Evolutionary conservation across 345 rosid species (phyloP).

Genomic region (Ceriops tagal): DNA sequence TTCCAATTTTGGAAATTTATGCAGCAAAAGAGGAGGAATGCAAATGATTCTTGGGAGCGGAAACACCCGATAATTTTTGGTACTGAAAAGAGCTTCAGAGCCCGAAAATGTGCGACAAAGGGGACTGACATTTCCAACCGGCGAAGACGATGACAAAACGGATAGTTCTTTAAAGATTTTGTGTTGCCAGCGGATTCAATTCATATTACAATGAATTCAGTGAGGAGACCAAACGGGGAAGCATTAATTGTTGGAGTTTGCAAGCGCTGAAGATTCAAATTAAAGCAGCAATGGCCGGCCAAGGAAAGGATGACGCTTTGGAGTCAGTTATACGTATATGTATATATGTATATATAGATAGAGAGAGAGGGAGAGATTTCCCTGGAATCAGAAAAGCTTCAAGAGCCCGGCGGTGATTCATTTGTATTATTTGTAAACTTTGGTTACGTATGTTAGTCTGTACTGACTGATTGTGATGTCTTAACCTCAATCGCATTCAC

Average conservation of each 20-base stretch:
- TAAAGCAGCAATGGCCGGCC: slow-evolving; percentile 57
- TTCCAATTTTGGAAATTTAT: no score
- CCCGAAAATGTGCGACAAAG: slow-evolving; percentile 45
- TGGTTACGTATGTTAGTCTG: slow-evolving; percentile 11
- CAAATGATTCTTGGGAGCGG: no score
- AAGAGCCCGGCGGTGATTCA: slow-evolving; percentile 59
- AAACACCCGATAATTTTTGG: no score
- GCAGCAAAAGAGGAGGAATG: no score
- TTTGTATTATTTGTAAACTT: slow-evolving; percentile 8
- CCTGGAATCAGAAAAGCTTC: slow-evolving; percentile 51
- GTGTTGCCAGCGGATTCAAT: slow-evolving; percentile 61
- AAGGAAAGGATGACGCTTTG: slow-evolving; percentile 85
- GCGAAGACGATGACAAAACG: slow-evolving; percentile 81
- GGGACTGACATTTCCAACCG: slow-evolving; percentile 89
- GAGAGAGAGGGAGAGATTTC: slow-evolving; percentile 44
- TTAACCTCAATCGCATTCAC: background rate
- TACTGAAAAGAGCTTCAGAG: no score
- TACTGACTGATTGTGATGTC: slow-evolving; percentile 12
- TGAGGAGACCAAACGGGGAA: slow-evolving; percentile 91
- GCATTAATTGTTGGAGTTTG: slow-evolving; percentile 75
- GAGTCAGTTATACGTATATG: slow-evolving; percentile 56
- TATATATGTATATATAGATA: no score
- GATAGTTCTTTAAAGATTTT: slow-evolving; percentile 76
- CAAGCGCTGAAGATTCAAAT: slow-evolving; percentile 62
- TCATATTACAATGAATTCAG: slow-evolving; percentile 60